A percentile compares a stretch with the other conserved stretches of the same genome.
These are phyloP conservation scores for Phytophthora tentaculata DNA, from an alignment of 352 stramenopile species.

Conservation along the genomic window DNA sequence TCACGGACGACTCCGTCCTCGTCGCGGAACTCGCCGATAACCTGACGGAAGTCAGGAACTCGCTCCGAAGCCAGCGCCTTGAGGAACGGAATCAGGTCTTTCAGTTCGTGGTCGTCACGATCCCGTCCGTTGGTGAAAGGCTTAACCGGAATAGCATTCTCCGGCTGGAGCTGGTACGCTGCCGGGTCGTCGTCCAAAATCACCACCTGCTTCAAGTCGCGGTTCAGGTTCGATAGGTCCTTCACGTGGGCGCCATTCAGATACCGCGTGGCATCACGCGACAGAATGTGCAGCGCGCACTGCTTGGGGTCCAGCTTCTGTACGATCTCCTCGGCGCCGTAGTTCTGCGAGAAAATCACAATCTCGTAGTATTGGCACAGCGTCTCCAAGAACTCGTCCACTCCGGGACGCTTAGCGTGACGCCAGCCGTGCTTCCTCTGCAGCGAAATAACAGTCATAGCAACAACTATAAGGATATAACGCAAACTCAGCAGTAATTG, in stretches of 20 bases:
- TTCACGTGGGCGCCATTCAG: constrained; percentile 86
- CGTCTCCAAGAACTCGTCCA: constrained; percentile 88
- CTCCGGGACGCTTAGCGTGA: constrained; percentile 84
- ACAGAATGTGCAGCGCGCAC: constrained; percentile 84
- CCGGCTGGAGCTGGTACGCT: constrained; percentile 84
- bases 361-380: constrained; percentile 90
- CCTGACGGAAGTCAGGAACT: constrained; percentile 76
- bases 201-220: constrained; percentile 81
- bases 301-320: constrained; percentile 84
- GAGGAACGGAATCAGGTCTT: constrained; percentile 86
- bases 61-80: constrained; percentile 82
- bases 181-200: constrained; percentile 85
- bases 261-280: constrained; percentile 83
- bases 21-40: constrained; percentile 83
- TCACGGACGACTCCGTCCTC: constrained; percentile 83
- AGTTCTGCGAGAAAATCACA: constrained; percentile 89
- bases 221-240: constrained; percentile 82
- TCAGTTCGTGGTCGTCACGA: constrained; percentile 80
- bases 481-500: no score
- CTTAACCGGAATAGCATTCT: constrained; percentile 83
- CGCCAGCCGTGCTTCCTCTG: constrained; percentile 89
- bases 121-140: constrained; percentile 84
- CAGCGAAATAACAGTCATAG: constrained; percentile 8
- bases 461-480: no score
- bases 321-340: constrained; percentile 81